These are phyloP conservation scores for Sanghuangporus weigelae DNA, from an alignment of 1,284 basidiomycete species.

Conservation along the genomic window DNA sequence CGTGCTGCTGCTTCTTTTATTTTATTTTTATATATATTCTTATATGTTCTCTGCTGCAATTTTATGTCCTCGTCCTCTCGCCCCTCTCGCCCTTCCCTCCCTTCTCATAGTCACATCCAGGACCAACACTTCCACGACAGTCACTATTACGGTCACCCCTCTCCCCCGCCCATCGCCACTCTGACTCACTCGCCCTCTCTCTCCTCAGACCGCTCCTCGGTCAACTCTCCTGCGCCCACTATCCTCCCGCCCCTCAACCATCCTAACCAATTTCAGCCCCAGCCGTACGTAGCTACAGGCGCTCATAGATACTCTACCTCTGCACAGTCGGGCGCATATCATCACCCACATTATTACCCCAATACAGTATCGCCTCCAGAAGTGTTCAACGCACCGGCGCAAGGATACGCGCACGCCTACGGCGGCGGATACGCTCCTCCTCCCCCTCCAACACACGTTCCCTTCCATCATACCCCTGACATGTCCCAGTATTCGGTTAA, in stretches of 20 bases:
- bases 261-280: neutral
- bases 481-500: constrained; percentile 26
- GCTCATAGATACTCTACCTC: neutral
- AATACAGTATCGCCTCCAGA: constrained; percentile 21
- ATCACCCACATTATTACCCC: constrained; percentile 24
- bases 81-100: neutral
- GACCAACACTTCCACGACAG: constrained; percentile 26
- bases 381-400: constrained; percentile 23
- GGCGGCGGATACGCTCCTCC: constrained; percentile 15
- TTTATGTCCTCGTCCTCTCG: neutral
- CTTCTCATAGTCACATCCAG: neutral
- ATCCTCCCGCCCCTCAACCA: constrained; percentile 29
- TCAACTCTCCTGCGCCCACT: constrained; percentile 47
- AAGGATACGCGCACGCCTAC: constrained; percentile 10
- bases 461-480: constrained; percentile 24
- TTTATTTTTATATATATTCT: neutral
- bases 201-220: constrained; percentile 54
- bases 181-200: constrained; percentile 57
- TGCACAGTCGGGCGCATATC: constrained; percentile 4
- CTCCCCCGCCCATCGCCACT: constrained; percentile 51
- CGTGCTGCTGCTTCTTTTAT: neutral
- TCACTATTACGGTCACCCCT: constrained; percentile 37
- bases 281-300: neutral
- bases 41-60: neutral
- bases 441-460: constrained; percentile 18